Conservation (phyloP, 306 rosid species). For the Cicer judaicum region DNA sequence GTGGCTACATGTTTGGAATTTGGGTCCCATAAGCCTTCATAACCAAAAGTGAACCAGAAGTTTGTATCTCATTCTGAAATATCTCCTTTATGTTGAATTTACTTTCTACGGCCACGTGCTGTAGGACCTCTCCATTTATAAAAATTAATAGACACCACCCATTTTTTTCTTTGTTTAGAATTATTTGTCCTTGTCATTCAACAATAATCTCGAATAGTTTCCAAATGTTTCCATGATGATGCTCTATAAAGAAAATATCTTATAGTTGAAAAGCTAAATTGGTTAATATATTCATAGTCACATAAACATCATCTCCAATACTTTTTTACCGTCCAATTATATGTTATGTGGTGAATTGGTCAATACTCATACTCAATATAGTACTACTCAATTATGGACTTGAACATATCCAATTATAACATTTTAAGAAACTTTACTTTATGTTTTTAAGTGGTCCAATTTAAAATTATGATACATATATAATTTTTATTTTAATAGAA, state of each 20-base stretch:
- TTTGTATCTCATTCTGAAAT: constrained; percentile 9
- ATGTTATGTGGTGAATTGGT: no score
- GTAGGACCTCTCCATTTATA: constrained; percentile 38
- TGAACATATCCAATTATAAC: no score
- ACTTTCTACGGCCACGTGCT: constrained; percentile 47
- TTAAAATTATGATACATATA: no score
- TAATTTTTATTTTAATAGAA: no score
- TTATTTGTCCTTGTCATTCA: background rate
- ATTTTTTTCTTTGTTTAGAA: constrained; percentile 2
- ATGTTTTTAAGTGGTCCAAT: no score
- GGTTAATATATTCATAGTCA: background rate
- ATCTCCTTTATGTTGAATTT: constrained; percentile 21
- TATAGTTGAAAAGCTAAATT: background rate
- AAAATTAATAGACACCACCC: constrained; percentile 20
- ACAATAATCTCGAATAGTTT: constrained; percentile 16
- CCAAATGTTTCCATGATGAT: constrained; percentile 19
- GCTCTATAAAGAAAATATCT: constrained; percentile 18
- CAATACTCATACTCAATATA: no score
- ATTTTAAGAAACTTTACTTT: no score
- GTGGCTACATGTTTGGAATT: constrained; percentile 27
- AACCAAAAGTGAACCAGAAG: constrained; percentile 39
- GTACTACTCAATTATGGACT: no score
- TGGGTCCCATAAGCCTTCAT: constrained; percentile 39
- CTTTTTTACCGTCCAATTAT: background rate
- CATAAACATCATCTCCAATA: background rate